Percentiles rank a stretch among this genome's conserved stretches.
phyloP scores from a whole-genome alignment of 805 yeast species.

The Metschnikowia peoriensis region DNA sequence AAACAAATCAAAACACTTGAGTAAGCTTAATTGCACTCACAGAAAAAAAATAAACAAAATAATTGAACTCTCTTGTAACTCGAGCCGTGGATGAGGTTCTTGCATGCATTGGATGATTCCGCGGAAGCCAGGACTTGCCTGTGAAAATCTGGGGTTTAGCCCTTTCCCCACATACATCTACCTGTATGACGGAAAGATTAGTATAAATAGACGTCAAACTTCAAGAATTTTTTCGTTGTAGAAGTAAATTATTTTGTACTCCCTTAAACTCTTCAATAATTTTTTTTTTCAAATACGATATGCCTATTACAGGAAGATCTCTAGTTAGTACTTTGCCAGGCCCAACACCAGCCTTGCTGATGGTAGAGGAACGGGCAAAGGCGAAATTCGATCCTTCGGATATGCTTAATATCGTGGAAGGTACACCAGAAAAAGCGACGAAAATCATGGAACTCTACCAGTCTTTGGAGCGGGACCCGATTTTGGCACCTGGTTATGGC shows the following conservation, averaged over 20 bases:
- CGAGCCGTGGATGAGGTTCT: background rate
- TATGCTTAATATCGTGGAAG: constrained; percentile 44
- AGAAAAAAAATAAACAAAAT: background rate
- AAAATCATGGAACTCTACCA: constrained; percentile 29
- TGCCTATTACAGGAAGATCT: constrained; percentile 22
- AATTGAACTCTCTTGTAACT: background rate
- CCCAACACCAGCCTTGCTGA: constrained; percentile 34
- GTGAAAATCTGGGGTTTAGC: constrained; percentile 10
- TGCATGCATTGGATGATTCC: background rate
- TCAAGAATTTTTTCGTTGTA: background rate
- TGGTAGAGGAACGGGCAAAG: constrained; percentile 32
- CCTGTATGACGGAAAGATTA: background rate
- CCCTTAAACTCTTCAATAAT: no score
- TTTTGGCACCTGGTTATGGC: constrained; percentile 27
- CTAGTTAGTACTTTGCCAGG: constrained; percentile 25
- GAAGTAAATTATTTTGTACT: background rate
- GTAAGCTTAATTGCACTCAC: no score
- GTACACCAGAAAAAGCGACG: constrained; percentile 34
- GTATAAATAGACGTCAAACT: background rate
- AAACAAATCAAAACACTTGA: no score
- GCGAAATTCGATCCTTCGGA: constrained; percentile 34
- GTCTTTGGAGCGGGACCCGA: constrained; percentile 39
- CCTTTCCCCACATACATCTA: constrained; percentile 1
- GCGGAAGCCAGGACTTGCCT: constrained; percentile 5
- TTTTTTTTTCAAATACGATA: background rate